These are phyloP conservation scores for Prototheca wickerhamii DNA, from an alignment of 163 green algal species.

Conservation along the genomic window DNA sequence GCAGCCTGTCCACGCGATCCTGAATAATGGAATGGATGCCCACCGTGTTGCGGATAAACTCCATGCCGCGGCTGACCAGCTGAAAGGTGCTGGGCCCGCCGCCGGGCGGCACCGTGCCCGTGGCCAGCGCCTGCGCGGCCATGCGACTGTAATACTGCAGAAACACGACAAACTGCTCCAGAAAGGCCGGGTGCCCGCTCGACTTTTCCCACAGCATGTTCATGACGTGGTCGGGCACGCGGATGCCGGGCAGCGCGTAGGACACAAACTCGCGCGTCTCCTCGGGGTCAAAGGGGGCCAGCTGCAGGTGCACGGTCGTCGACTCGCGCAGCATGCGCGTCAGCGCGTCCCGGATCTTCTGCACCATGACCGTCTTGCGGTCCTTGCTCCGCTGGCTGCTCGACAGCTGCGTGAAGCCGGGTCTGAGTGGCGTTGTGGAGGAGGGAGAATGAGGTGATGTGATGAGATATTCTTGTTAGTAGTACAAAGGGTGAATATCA, in stretches of 20 bases:
- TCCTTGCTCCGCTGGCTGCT: slow-evolving; percentile 1
- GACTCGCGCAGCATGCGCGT: slow-evolving; percentile 32
- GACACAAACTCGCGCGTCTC: slow-evolving; percentile 36
- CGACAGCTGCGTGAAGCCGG: slow-evolving; percentile 1
- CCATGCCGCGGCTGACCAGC: slow-evolving; percentile 31
- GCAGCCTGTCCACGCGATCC: slow-evolving; percentile 59
- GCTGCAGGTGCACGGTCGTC: slow-evolving; percentile 33
- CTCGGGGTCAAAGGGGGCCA: slow-evolving; percentile 47
- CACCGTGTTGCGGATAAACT: slow-evolving; percentile 35
- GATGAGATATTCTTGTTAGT: no score
- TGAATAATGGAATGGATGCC: slow-evolving; percentile 55
- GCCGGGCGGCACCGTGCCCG: neutral
- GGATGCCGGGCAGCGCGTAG: slow-evolving; percentile 18
- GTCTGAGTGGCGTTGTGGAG: slow-evolving; percentile 16
- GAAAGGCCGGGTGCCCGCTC: slow-evolving; percentile 59
- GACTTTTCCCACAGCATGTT: slow-evolving; percentile 56
- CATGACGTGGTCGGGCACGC: slow-evolving; percentile 26
- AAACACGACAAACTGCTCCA: slow-evolving; percentile 46
- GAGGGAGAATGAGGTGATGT: neutral
- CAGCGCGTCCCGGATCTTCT: slow-evolving; percentile 26
- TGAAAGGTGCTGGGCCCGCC: slow-evolving; percentile 31
- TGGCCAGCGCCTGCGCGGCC: neutral
- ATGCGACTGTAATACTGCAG: slow-evolving; percentile 4
- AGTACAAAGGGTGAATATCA: no score
- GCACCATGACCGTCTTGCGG: slow-evolving; percentile 32